Conservation (phyloP, 345 rosid species). For the Reutealis trisperma region DNA sequence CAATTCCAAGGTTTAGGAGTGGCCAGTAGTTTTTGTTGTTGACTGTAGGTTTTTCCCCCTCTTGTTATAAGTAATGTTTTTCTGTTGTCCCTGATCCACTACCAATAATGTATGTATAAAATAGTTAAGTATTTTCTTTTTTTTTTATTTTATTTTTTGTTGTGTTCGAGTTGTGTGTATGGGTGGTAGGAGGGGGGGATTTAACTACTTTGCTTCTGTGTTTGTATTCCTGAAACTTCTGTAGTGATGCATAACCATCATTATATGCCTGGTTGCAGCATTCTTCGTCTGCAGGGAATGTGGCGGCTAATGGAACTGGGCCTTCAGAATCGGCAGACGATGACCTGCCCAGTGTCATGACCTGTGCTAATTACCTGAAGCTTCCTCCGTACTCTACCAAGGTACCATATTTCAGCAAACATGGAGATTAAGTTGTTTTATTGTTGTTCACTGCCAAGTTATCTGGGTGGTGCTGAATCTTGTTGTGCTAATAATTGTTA, state of each 20-base stretch:
- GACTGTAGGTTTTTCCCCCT: too few relatives aligned
- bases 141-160: too few relatives aligned
- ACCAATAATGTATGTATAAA: too few relatives aligned
- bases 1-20: too few relatives aligned
- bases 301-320: slow-evolving; percentile 68
- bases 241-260: background rate
- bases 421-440: background rate
- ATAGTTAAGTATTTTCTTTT: background rate
- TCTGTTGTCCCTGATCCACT: too few relatives aligned
- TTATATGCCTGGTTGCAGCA: slow-evolving; percentile 52
- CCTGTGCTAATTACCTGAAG: slow-evolving; percentile 98
- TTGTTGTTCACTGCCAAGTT: background rate
- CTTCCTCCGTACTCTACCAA: slow-evolving; percentile 98
- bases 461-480: background rate
- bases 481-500: slow-evolving; percentile 13
- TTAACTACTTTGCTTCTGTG: background rate
- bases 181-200: too few relatives aligned
- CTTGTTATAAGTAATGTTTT: too few relatives aligned
- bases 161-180: too few relatives aligned
- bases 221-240: background rate
- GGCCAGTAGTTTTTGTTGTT: too few relatives aligned
- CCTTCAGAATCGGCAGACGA: slow-evolving; percentile 86
- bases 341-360: slow-evolving; percentile 98
- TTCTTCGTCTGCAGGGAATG: slow-evolving; percentile 63
- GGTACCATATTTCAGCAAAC: slow-evolving; percentile 43